Conservation (phyloP, 2,329 filamentous ascomycete species). For the Fusarium torulosum region DNA sequence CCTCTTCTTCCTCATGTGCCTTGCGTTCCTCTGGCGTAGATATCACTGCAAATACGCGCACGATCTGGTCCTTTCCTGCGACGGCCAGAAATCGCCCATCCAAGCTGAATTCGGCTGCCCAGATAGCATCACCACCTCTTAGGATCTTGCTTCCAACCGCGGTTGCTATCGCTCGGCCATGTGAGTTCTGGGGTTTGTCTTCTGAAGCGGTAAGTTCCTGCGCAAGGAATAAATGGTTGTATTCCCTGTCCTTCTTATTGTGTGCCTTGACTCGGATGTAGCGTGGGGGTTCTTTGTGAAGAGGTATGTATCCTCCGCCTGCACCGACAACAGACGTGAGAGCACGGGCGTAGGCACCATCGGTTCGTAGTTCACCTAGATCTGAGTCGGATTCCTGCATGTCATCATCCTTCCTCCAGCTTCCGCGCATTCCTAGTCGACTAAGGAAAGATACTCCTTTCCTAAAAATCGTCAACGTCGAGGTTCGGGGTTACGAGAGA, state of each 20-base stretch:
- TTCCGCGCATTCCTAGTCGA: conserved; percentile 77
- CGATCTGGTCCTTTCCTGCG: conserved; percentile 87
- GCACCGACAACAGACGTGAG: conserved; percentile 82
- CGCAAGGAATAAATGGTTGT: conserved; percentile 89
- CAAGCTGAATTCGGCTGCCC: conserved; percentile 92
- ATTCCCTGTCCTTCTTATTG: conserved; percentile 84
- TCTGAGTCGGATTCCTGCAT: conserved; percentile 77
- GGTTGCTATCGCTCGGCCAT: conserved; percentile 52
- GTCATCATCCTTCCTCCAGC: conserved; percentile 78
- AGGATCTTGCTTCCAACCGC: conserved; percentile 58
- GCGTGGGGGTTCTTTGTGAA: conserved; percentile 87
- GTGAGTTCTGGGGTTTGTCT: conserved; percentile 49
- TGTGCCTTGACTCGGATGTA: conserved; percentile 89
- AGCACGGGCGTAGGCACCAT: conserved; percentile 85
- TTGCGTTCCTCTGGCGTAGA: conserved; percentile 83
- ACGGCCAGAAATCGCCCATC: conserved; percentile 92
- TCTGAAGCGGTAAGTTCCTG: conserved; percentile 83
- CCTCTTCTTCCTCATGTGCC: conserved; percentile 75
- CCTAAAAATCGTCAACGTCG: conserved; percentile 35
- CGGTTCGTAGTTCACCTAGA: conserved; percentile 73
- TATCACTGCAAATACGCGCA: conserved; percentile 91
- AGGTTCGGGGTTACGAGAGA: not conserved
- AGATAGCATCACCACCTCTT: conserved; percentile 76
- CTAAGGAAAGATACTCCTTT: conserved; percentile 93
- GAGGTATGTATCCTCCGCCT: conserved; percentile 80